A percentile compares a stretch with the other conserved stretches of the same genome.
Evolutionary conservation across 2,329 filamentous ascomycete genomes (phyloP).

Genomic region (Colletotrichum noveboracense): DNA sequence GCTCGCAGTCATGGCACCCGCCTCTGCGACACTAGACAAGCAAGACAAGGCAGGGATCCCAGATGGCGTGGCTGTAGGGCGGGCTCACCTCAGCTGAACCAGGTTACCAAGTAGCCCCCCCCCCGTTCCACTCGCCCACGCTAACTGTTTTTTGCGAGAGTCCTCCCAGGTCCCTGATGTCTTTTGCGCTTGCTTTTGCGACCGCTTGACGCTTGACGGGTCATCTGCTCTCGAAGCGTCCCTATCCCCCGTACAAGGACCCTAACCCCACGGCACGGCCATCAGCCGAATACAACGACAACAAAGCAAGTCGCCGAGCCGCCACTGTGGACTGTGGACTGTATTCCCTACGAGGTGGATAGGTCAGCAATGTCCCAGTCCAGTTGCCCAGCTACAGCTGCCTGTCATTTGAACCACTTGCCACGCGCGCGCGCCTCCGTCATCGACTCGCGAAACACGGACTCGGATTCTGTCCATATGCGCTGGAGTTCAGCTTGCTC

Average conservation of each 20-base stretch:
- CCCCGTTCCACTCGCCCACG: constrained; percentile 34
- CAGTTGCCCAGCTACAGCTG: background rate
- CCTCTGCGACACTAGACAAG: constrained; percentile 16
- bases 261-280: constrained; percentile 18
- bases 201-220: background rate
- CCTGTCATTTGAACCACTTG: background rate
- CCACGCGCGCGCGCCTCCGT: background rate
- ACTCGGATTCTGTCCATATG: background rate
- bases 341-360: background rate
- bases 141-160: constrained; percentile 32
- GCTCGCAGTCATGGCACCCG: constrained; percentile 22
- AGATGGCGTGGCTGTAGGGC: constrained; percentile 32
- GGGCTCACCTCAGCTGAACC: constrained; percentile 43
- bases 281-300: background rate
- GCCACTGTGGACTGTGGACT: background rate
- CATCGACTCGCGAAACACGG: background rate
- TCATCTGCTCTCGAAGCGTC: constrained; percentile 23
- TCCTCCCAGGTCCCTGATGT: background rate
- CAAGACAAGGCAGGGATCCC: constrained; percentile 22
- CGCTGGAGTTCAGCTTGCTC: background rate
- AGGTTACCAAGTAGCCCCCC: constrained; percentile 17
- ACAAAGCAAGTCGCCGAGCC: constrained; percentile 1
- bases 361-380: constrained; percentile 6
- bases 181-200: constrained; percentile 1
- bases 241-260: constrained; percentile 31